These are phyloP conservation scores for Cicer judaicum DNA, from an alignment of 306 rosid genomes.

Conservation along the genomic window DNA sequence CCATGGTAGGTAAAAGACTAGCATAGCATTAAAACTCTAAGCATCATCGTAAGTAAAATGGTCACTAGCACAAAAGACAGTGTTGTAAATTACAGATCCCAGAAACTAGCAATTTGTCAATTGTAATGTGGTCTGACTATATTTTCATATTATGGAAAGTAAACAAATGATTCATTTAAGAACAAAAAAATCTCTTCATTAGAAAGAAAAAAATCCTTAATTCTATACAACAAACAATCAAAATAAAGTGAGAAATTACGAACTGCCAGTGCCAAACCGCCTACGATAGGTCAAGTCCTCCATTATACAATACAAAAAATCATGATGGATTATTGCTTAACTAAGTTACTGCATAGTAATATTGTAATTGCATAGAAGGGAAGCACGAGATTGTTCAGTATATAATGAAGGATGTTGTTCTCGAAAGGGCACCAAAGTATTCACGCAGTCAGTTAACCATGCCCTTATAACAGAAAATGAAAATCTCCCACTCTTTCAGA, in stretches of 20 bases:
- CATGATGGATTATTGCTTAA: not conserved
- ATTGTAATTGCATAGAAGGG: not conserved
- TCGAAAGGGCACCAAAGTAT: not conserved
- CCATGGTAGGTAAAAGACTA: too few relatives aligned
- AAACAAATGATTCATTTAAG: constrained; percentile 25
- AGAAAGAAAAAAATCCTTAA: not conserved
- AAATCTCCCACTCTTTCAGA: not conserved
- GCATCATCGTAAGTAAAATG: too few relatives aligned
- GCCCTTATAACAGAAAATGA: constrained; percentile 5
- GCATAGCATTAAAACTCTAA: too few relatives aligned
- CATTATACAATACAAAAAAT: constrained; percentile 6
- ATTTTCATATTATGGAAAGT: not conserved
- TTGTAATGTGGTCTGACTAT: not conserved
- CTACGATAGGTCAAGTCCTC: not conserved
- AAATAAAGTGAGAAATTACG: constrained; percentile 11
- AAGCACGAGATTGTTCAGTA: constrained; percentile 14
- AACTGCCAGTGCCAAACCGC: not conserved
- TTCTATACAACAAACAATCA: constrained; percentile 1
- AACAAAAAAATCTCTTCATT: not conserved
- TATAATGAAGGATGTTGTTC: not conserved
- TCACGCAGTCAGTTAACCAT: not conserved
- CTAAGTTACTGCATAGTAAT: not conserved
- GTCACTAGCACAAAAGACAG: too few relatives aligned
- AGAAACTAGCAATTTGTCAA: too few relatives aligned
- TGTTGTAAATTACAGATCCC: too few relatives aligned